Evolutionary conservation across 192 early-diverging fungal genomes (phyloP).

Genomic region (Linnemannia hyalina): DNA sequence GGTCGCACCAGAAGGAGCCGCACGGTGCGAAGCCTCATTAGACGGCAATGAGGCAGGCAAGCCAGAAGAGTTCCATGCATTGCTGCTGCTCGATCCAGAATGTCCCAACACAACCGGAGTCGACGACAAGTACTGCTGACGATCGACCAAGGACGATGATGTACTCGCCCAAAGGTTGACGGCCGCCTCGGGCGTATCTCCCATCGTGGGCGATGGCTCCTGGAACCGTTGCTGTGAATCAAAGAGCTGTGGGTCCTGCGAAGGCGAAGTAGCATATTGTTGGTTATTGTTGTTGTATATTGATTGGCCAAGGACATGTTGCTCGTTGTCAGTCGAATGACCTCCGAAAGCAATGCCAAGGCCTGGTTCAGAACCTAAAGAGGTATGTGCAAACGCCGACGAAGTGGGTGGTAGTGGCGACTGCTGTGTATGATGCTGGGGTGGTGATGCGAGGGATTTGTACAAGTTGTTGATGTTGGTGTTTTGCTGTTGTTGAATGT

Average conservation of each 20-base stretch:
- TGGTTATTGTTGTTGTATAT: constrained; percentile 20
- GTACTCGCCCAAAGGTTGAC: constrained; percentile 14
- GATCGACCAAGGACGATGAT: not conserved
- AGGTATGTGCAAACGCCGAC: constrained; percentile 50
- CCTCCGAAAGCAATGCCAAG: constrained; percentile 38
- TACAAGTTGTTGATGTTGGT: constrained; percentile 5
- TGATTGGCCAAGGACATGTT: constrained; percentile 11
- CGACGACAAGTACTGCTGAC: not conserved
- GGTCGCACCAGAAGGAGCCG: not conserved
- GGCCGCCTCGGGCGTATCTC: not conserved
- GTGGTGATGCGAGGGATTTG: constrained; percentile 14
- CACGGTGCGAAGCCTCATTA: not conserved
- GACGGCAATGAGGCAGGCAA: not conserved
- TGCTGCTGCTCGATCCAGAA: not conserved
- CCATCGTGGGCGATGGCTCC: not conserved
- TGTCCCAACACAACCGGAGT: not conserved
- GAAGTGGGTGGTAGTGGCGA: not conserved
- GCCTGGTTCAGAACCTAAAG: constrained; percentile 50
- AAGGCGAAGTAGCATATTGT: not conserved
- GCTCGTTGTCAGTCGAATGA: not conserved
- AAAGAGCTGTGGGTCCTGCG: not conserved
- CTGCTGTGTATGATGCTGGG: constrained; percentile 24
- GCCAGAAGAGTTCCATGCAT: not conserved
- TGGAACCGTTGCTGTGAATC: not conserved
- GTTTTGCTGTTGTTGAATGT: not conserved